Base-by-base conservation (phyloP, 2,329 filamentous ascomycete species). In the Aspergillus fumigatiaffinis region DNA sequence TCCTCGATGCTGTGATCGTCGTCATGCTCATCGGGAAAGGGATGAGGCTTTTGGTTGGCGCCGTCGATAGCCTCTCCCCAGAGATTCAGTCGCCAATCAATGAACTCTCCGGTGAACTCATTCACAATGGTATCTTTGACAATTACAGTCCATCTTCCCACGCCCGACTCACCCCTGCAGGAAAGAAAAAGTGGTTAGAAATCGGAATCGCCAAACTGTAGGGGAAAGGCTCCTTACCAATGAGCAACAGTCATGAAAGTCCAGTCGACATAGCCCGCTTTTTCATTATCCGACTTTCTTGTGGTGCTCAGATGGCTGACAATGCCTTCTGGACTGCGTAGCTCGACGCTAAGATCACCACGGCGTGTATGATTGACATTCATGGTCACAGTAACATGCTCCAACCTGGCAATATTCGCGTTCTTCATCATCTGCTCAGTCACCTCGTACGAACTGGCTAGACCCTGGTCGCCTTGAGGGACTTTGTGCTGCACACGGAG, bases 191-290 rank as follows among this genome's bases (percentile, higher is more conserved):
- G 20, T 52, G 20, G 73, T 71, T 57, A 71, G 63, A 46, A 20
- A 50, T 21, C 20, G 26, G 42, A 17, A 42, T 42, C 25, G 29
- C 53, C 35, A 50, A 50, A 26, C 1, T 17, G 42, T 6, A 52
- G 52, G 17, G 51, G 23, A 23, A 23, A 25, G 50, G 20, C 46
- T 29, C 75, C 87, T 75, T 82, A 92, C 90, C 92, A 99, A 73
- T 99, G 94, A 62, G 88, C 92, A 41, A 99, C 94, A 60, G 88
- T 95, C 94, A 99, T 99, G 68, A 99, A 99, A 0, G 93, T 97
- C 94, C 94, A 99, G 76, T 97, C 91, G 41, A 87, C 79, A 72
- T 97, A 99, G 8, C 94, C 94, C 23, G 77, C 75, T 0, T 77
- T 71, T 38, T 82, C 83, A 1, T 82, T 79, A 72, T 99, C 94